phyloP scores from a whole-genome alignment of 2,329 filamentous ascomycete species.

The Niveomyces coronatus region DNA sequence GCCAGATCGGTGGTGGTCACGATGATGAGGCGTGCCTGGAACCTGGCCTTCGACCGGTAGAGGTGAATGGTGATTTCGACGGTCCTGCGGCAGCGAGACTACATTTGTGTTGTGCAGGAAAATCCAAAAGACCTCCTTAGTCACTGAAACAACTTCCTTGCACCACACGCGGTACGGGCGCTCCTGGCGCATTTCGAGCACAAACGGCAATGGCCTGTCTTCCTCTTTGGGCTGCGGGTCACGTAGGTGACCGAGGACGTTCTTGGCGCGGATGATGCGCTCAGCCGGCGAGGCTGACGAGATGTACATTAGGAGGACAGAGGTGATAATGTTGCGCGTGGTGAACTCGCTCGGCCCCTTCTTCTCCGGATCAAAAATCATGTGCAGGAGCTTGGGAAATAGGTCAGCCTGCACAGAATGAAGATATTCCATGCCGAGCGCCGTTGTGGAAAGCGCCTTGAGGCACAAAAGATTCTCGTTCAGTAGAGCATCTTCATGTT shows the following conservation, averaged over 20 bases:
- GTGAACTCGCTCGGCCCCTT: conserved; percentile 96
- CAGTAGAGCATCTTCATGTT: conserved; percentile 86
- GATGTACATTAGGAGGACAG: conserved; percentile 80
- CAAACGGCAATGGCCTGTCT: conserved; percentile 70
- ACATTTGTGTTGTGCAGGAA: conserved; percentile 93
- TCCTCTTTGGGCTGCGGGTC: conserved; percentile 70
- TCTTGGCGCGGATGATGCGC: conserved; percentile 56
- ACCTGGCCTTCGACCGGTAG: too few species aligned
- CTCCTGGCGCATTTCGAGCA: conserved; percentile 77
- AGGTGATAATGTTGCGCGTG: conserved; percentile 82
- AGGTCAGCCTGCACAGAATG: conserved; percentile 68
- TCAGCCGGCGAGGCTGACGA: conserved; percentile 53
- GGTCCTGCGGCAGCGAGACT: conserved; percentile 49
- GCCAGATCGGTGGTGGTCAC: too few species aligned
- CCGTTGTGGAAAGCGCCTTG: conserved; percentile 89
- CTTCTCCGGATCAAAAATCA: conserved; percentile 96
- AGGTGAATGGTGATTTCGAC: too few species aligned
- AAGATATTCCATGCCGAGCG: conserved; percentile 71
- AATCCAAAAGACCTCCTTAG: conserved; percentile 98
- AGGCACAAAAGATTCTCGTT: conserved; percentile 89
- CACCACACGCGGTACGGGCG: conserved; percentile 90
- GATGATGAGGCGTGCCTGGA: too few species aligned
- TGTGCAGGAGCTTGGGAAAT: conserved; percentile 74
- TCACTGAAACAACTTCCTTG: conserved; percentile 84
- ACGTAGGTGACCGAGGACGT: conserved; percentile 68